Conservation (phyloP, 2,329 filamentous ascomycete genomes). For the Monilinia laxa region DNA sequence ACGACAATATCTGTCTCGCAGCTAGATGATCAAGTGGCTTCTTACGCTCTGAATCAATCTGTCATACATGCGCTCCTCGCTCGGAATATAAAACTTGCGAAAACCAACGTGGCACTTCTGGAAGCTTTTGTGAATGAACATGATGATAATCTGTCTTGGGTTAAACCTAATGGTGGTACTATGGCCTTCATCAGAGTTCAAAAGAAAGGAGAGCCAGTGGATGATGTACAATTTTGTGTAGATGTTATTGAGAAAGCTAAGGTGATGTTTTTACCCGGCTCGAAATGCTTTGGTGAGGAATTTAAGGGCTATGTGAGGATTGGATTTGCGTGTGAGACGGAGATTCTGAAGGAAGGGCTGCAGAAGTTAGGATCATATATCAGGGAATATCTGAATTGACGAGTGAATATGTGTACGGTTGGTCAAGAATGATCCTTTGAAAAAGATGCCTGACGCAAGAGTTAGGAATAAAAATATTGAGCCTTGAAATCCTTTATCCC, state of each 20-base stretch:
- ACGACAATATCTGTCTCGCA: constrained; percentile 85
- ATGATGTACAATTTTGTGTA: constrained; percentile 71
- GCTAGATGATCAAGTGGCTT: constrained; percentile 75
- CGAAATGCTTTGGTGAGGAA: constrained; percentile 69
- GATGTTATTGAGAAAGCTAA: constrained; percentile 66
- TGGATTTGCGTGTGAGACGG: constrained; percentile 71
- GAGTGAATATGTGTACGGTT: background rate
- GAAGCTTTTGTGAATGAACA: constrained; percentile 66
- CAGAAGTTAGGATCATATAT: constrained; percentile 42
- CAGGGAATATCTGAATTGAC: constrained; percentile 27
- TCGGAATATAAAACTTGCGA: constrained; percentile 66
- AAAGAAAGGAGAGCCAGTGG: constrained; percentile 52
- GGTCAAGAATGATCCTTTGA: background rate
- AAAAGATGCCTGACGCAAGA: too few species aligned
- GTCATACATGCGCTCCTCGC: constrained; percentile 63
- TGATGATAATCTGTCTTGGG: constrained; percentile 60
- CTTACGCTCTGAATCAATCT: constrained; percentile 65
- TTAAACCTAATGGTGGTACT: constrained; percentile 74
- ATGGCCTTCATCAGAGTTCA: constrained; percentile 73
- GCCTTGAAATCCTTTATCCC: too few species aligned
- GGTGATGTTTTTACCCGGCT: constrained; percentile 73
- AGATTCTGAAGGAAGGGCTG: constrained; percentile 66
- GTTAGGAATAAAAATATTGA: too few species aligned
- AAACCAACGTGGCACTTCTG: constrained; percentile 64
- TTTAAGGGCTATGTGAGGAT: constrained; percentile 76